A percentile compares a stretch with the other conserved stretches of the same genome.
Evolutionary conservation across 148 eudicot genomes (phyloP).

Genomic region (Chenopodium quinoa): DNA sequence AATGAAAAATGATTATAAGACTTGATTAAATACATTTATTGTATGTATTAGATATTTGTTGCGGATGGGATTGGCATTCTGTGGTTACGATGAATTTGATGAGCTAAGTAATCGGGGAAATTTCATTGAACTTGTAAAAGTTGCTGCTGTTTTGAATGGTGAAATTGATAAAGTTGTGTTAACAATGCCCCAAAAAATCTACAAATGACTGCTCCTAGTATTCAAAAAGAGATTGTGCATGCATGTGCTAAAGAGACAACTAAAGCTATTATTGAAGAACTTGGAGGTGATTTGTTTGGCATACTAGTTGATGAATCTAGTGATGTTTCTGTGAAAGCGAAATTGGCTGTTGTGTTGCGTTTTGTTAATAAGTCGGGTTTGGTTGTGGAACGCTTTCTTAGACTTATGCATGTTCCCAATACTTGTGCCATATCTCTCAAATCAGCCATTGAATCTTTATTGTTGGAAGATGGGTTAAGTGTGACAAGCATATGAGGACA

Average conservation of each 20-base stretch:
- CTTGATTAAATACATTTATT: neutral
- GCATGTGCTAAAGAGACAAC: slow-evolving; percentile 6
- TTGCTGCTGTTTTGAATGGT: neutral
- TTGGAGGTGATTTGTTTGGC: neutral
- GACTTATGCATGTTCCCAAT: slow-evolving; percentile 12
- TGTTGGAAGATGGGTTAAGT: slow-evolving; percentile 18
- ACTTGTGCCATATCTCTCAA: slow-evolving; percentile 11
- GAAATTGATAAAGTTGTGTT: neutral
- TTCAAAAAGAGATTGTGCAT: slow-evolving; percentile 19
- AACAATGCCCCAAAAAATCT: slow-evolving; percentile 12
- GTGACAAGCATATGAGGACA: neutral
- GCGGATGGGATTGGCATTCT: neutral
- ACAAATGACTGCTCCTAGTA: neutral
- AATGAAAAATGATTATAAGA: neutral
- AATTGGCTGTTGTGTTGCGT: no score
- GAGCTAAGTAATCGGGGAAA: slow-evolving; percentile 9
- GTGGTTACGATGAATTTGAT: slow-evolving; percentile 13
- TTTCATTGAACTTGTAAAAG: slow-evolving; percentile 11
- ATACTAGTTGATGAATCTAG: slow-evolving; percentile 22
- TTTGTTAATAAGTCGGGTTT: no score
- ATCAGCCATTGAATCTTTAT: slow-evolving; percentile 6
- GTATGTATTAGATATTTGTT: slow-evolving; percentile 1
- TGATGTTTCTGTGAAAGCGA: slow-evolving; percentile 4
- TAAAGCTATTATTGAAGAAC: slow-evolving; percentile 9
- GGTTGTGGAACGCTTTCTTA: neutral